phyloP scores from a whole-genome alignment of 345 rosid species.

The Pelargonium nanum region DNA sequence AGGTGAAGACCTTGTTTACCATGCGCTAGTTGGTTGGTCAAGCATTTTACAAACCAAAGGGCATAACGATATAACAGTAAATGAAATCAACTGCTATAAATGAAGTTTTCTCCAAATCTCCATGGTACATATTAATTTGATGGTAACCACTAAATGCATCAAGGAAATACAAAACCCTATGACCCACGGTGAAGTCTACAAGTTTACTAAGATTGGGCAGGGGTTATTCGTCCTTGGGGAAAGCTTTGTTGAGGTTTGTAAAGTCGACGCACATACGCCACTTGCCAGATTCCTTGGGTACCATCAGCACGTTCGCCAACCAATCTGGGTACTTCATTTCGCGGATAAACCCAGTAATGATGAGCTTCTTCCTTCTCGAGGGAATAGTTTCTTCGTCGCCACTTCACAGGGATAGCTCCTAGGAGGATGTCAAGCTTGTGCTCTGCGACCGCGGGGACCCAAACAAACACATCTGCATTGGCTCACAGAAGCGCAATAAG shows the following conservation, averaged over 20 bases:
- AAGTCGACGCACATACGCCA: not conserved
- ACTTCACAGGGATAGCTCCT: too few species aligned
- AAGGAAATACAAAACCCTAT: not conserved
- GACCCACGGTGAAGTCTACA: not conserved
- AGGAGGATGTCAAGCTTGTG: too few species aligned
- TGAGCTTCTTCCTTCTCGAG: too few species aligned
- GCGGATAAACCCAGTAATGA: not conserved
- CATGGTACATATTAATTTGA: not conserved
- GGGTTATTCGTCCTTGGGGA: not conserved
- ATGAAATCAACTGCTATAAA: not conserved
- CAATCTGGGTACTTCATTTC: not conserved
- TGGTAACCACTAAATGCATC: not conserved
- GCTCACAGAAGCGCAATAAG: too few species aligned
- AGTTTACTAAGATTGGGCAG: not conserved
- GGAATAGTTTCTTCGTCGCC: too few species aligned
- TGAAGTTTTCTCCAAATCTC: not conserved
- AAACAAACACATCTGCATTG: too few species aligned
- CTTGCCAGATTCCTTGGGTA: not conserved
- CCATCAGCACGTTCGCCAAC: not conserved
- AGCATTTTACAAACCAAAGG: not conserved
- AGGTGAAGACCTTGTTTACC: not conserved
- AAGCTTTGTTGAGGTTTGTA: not conserved
- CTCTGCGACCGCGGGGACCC: too few species aligned
- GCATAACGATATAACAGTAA: too few species aligned
- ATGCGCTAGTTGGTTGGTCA: not conserved